These are phyloP conservation scores for Trichosporon coremiiforme DNA, from an alignment of 1,284 basidiomycete genomes.

Conservation along the genomic window DNA sequence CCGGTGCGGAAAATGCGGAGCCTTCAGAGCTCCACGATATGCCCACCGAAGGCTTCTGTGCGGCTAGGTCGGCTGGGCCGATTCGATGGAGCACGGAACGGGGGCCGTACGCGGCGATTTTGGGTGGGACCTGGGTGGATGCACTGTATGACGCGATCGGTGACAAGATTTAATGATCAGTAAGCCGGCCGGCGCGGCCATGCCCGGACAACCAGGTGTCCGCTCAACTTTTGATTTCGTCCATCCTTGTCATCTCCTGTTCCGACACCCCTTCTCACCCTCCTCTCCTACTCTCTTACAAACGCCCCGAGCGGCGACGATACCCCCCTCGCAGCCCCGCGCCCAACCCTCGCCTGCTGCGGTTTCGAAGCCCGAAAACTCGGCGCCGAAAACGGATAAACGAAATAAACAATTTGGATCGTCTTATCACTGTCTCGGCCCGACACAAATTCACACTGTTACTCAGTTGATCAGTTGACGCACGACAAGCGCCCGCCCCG, in stretches of 20 bases:
- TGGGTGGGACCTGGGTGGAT: neutral
- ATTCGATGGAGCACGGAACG: neutral
- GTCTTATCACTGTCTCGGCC: neutral
- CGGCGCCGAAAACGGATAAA: neutral
- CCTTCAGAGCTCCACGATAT: neutral
- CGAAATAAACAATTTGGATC: neutral
- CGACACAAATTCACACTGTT: neutral
- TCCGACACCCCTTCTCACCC: neutral
- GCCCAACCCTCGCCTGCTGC: neutral
- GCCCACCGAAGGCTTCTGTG: neutral
- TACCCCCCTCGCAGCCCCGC: neutral
- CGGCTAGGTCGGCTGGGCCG: neutral
- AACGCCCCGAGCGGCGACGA: neutral
- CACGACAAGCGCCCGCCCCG: too few relatives aligned
- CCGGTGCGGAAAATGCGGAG: neutral
- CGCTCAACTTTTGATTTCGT: neutral
- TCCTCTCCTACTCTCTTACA: neutral
- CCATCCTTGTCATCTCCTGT: neutral
- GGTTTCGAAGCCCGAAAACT: neutral
- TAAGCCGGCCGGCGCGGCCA: conserved; percentile 10
- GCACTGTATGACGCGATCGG: conserved; percentile 14
- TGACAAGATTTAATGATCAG: conserved; percentile 16
- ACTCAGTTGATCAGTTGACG: too few relatives aligned
- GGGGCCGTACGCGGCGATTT: neutral
- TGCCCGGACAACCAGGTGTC: neutral